phyloP scores from a whole-genome alignment of 2,329 filamentous ascomycete genomes.

The Aureobasidium lini region DNA sequence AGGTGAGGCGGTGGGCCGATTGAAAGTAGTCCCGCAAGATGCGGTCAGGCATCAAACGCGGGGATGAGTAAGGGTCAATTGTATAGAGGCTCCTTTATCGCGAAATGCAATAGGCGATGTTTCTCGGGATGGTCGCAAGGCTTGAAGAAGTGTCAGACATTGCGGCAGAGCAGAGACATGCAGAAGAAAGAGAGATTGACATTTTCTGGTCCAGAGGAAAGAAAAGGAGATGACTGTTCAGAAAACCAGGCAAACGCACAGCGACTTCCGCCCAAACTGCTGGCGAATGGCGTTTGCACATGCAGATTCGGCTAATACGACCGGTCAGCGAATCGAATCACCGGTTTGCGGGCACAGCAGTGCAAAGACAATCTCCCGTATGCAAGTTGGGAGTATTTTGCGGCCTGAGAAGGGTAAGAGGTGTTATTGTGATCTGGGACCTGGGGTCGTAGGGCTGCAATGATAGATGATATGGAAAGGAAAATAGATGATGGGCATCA shows the following conservation, averaged over 20 bases:
- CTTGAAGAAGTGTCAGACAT: constrained; percentile 11
- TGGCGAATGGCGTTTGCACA: constrained; percentile 14
- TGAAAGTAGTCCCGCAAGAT: neutral
- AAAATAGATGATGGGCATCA: constrained; percentile 7
- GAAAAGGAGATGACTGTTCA: constrained; percentile 3
- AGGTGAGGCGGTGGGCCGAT: constrained; percentile 5
- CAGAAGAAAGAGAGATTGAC: constrained; percentile 7
- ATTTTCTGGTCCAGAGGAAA: neutral
- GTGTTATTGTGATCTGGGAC: neutral
- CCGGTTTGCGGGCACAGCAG: neutral
- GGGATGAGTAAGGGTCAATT: neutral
- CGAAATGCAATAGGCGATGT: neutral
- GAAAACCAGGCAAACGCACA: constrained; percentile 13
- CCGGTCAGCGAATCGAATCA: constrained; percentile 2
- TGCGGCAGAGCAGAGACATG: constrained; percentile 5
- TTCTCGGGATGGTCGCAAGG: neutral
- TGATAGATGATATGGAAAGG: constrained; percentile 2
- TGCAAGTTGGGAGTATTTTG: neutral
- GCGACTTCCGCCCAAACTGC: constrained; percentile 12
- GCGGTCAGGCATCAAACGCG: constrained; percentile 10
- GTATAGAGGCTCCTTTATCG: neutral
- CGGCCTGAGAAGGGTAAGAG: neutral
- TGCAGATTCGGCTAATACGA: constrained; percentile 14
- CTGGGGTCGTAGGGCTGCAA: constrained; percentile 8
- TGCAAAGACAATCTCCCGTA: neutral